Evolutionary conservation across 2,329 filamentous ascomycete genomes (phyloP).

Genomic region (Septoria petroselini): DNA sequence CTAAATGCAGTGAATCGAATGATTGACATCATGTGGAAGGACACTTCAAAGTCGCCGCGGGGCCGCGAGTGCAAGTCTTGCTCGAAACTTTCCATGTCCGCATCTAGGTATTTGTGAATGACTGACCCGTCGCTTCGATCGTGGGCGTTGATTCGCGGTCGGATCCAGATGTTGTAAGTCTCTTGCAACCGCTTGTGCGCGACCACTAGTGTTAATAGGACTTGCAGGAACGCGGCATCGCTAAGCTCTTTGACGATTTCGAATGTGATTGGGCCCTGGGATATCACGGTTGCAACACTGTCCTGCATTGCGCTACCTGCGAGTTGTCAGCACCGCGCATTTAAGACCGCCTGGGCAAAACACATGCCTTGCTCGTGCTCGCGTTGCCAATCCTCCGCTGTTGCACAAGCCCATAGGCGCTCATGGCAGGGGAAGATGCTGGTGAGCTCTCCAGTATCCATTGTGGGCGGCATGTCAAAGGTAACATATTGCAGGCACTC

Average conservation of each 20-base stretch:
- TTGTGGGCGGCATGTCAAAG: constrained; percentile 12
- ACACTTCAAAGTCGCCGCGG: constrained; percentile 3
- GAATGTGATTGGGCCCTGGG: constrained; percentile 1
- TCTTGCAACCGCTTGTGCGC: constrained; percentile 6
- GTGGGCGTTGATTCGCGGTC: constrained; percentile 4
- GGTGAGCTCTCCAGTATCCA: constrained; percentile 11
- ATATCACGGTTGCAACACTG: constrained; percentile 7
- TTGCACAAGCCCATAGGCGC: constrained; percentile 6
- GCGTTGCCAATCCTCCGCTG: constrained; percentile 6
- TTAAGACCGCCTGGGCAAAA: neutral
- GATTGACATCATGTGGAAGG: constrained; percentile 8
- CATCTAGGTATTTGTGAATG: constrained; percentile 10
- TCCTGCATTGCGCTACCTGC: constrained; percentile 1
- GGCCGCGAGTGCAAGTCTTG: constrained; percentile 1
- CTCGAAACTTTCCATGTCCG: constrained; percentile 12
- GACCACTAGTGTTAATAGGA: constrained; percentile 10
- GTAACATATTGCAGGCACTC: constrained; percentile 11
- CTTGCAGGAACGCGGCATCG: constrained; percentile 4
- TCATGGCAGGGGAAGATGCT: constrained; percentile 6
- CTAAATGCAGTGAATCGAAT: constrained; percentile 11
- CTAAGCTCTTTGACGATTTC: constrained; percentile 8
- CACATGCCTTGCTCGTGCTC: constrained; percentile 1
- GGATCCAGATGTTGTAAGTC: constrained; percentile 9
- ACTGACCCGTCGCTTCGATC: constrained; percentile 6
- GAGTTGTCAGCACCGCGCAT: neutral